These are phyloP conservation scores for Talaromyces trachyspermus DNA, from an alignment of 495 filamentous ascomycete genomes.

Conservation along the genomic window DNA sequence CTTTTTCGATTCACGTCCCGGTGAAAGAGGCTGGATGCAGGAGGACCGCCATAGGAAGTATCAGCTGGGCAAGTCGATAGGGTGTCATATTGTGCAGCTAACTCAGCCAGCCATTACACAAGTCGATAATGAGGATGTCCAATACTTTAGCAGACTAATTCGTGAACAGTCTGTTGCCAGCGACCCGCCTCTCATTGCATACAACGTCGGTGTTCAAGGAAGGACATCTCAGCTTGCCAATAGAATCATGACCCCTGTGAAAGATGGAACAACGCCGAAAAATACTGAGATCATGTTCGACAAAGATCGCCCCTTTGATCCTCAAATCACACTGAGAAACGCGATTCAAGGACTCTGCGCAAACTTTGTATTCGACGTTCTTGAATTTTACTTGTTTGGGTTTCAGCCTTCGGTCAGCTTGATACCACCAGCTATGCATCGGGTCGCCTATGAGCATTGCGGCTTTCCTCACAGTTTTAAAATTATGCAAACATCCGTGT, in stretches of 20 bases:
- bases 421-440: conserved; percentile 70
- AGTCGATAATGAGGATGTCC: conserved; percentile 49
- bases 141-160: conserved; percentile 44
- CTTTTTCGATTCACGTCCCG: conserved; percentile 40
- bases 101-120: conserved; percentile 52
- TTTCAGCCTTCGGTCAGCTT: conserved; percentile 54
- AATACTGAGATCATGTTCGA: too few species aligned
- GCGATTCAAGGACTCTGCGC: conserved; percentile 47
- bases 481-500: not conserved
- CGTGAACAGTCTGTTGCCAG: conserved; percentile 23
- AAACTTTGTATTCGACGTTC: conserved; percentile 50
- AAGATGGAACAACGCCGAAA: conserved; percentile 50
- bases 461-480: conserved; percentile 20
- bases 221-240: conserved; percentile 61
- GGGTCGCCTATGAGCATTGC: conserved; percentile 60
- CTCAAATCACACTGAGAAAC: conserved; percentile 46
- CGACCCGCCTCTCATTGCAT: conserved; percentile 55
- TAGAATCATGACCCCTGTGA: conserved; percentile 59
- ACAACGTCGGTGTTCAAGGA: conserved; percentile 63
- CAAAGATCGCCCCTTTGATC: conserved; percentile 22
- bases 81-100: conserved; percentile 65
- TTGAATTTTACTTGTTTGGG: conserved; percentile 68
- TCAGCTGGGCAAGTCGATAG: conserved; percentile 47
- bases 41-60: conserved; percentile 48
- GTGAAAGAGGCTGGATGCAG: conserved; percentile 53